Conservation (phyloP, 176 grass and related monocot genomes). For the Tuctoria greenei region DNA sequence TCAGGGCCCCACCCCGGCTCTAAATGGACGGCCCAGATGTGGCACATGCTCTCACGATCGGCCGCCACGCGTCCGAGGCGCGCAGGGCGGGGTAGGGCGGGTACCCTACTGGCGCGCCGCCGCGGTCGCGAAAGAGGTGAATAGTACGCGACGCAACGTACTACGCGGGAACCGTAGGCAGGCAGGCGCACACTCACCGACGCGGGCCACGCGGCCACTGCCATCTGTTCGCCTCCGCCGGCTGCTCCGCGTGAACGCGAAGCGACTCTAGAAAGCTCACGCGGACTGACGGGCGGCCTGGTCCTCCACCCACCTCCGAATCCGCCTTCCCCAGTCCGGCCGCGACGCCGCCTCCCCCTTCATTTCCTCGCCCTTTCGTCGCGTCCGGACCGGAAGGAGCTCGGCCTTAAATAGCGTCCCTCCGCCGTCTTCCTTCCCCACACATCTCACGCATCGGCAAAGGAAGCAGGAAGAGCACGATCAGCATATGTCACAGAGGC, state of each 20-base stretch:
- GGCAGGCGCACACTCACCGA: no score
- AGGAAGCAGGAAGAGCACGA: constrained; percentile 3
- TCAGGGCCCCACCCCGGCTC: background rate
- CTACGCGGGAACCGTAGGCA: background rate
- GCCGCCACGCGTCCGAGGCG: background rate
- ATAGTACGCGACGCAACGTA: background rate
- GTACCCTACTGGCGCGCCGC: background rate
- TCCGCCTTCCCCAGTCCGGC: constrained; percentile 54
- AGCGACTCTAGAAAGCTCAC: constrained; percentile 28
- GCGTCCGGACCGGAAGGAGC: background rate
- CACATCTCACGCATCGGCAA: background rate
- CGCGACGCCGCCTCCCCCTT: background rate
- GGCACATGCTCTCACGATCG: background rate
- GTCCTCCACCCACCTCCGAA: background rate
- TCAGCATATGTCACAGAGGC: constrained; percentile 82
- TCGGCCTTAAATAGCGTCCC: constrained; percentile 36
- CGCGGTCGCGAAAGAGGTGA: background rate
- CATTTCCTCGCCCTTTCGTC: constrained; percentile 15
- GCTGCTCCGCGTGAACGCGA: constrained; percentile 34
- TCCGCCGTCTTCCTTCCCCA: background rate
- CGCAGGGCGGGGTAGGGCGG: background rate
- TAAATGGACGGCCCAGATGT: constrained; percentile 1
- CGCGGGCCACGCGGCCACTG: background rate
- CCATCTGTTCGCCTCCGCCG: no score
- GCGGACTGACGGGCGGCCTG: background rate